These are phyloP conservation scores for Pichia sp. DNA, from an alignment of 1,139 yeast species.

Conservation along the genomic window DNA sequence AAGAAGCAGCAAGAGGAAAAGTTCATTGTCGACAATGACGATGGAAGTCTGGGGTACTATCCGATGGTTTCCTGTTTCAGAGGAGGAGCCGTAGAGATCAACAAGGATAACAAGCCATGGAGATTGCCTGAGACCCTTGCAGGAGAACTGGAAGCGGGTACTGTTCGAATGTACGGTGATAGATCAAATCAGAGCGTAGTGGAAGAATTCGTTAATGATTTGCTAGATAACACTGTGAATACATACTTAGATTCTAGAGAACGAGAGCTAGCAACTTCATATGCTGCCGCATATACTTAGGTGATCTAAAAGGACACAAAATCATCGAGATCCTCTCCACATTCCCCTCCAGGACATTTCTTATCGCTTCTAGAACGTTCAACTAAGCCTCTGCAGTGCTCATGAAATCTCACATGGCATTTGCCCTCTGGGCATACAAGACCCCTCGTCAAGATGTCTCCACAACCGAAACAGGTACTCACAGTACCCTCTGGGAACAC, in stretches of 20 bases:
- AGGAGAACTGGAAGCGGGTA: conserved; percentile 20
- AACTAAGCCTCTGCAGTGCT: conserved; percentile 36
- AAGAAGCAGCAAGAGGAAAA: conserved; percentile 10
- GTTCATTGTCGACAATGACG: conserved; percentile 40
- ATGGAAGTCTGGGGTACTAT: conserved; percentile 82
- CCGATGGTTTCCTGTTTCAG: conserved; percentile 83
- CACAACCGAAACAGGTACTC: conserved; percentile 45
- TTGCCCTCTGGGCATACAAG: conserved; percentile 29
- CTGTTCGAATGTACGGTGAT: conserved; percentile 39
- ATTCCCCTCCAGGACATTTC: conserved; percentile 26
- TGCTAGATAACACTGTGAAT: conserved; percentile 79
- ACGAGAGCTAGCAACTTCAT: background rate
- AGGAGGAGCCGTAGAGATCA: conserved; percentile 68
- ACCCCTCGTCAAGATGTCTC: conserved; percentile 53
- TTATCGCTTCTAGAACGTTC: conserved; percentile 26
- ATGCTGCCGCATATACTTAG: background rate
- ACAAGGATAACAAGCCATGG: conserved; percentile 62
- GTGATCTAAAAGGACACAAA: conserved; percentile 12
- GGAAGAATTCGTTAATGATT: conserved; percentile 78
- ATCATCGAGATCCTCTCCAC: conserved; percentile 16
- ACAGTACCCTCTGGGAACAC: conserved; percentile 34
- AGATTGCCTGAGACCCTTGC: conserved; percentile 34
- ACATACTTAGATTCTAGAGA: conserved; percentile 41
- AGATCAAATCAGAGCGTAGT: conserved; percentile 65
- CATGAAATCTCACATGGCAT: conserved; percentile 41